Conservation (phyloP, 306 rosid species). For the Canavalia ensiformis region DNA sequence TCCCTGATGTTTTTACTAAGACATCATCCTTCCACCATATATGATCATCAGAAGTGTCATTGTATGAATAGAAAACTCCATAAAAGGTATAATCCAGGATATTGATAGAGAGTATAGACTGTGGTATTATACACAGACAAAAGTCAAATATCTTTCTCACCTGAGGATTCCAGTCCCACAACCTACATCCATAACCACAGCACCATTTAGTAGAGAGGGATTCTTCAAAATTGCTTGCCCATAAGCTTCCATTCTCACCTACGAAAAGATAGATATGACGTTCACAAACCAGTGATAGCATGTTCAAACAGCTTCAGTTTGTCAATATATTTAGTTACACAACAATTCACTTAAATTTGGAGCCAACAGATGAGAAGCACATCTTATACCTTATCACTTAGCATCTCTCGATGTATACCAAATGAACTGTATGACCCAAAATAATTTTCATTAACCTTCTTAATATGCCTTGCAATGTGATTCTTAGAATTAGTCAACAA, state of each 20-base stretch:
- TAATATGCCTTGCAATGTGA: conserved; percentile 64
- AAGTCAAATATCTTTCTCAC: conserved; percentile 58
- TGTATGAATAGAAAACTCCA: conserved; percentile 11
- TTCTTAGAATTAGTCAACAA: conserved; percentile 56
- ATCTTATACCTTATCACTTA: conserved; percentile 82
- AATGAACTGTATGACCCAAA: conserved; percentile 93
- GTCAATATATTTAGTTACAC: conserved; percentile 22
- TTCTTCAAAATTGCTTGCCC: conserved; percentile 82
- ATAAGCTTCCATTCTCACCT: conserved; percentile 95
- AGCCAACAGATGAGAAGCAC: conserved; percentile 36
- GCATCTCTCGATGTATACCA: conserved; percentile 96
- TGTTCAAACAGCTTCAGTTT: conserved; percentile 9
- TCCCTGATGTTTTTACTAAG: background rate
- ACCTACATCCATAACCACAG: conserved; percentile 92
- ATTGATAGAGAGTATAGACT: background rate
- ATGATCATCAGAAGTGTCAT: background rate
- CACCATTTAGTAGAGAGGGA: conserved; percentile 79
- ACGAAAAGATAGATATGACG: conserved; percentile 44
- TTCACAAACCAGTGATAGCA: conserved; percentile 17
- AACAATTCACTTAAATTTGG: conserved; percentile 31
- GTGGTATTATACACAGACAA: conserved; percentile 8
- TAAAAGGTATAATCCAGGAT: conserved; percentile 21
- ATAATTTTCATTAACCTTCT: conserved; percentile 77
- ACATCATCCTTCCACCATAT: conserved; percentile 20
- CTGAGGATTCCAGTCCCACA: conserved; percentile 97